These are phyloP conservation scores for Daldinia sp. DNA, from an alignment of 2,329 filamentous ascomycete species.

Conservation along the genomic window DNA sequence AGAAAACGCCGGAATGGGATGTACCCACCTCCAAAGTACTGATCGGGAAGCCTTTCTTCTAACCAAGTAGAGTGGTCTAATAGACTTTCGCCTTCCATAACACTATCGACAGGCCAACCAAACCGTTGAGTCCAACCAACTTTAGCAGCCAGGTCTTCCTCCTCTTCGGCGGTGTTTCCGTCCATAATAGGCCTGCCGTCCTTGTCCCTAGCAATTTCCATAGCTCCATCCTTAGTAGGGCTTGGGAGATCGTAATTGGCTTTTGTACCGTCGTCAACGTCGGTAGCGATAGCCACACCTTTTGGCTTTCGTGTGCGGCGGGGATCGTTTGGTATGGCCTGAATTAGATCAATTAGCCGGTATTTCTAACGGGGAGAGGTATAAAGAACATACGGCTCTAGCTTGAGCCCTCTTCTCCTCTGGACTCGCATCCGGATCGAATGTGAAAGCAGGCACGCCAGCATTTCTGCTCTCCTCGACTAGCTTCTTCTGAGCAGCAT, in stretches of 20 bases:
- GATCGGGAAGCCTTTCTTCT: conserved; percentile 86
- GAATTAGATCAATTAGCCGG: conserved; percentile 8
- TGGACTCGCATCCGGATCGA: conserved; percentile 85
- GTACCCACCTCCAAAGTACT: conserved; percentile 83
- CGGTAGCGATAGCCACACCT: conserved; percentile 79
- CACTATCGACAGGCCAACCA: conserved; percentile 73
- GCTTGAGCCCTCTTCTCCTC: conserved; percentile 88
- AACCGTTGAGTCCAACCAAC: conserved; percentile 93
- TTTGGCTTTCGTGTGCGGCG: conserved; percentile 71
- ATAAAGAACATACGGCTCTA: conserved; percentile 71
- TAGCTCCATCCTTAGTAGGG: conserved; percentile 76
- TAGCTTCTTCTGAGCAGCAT: conserved; percentile 78
- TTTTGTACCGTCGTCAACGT: conserved; percentile 78
- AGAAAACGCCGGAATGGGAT: conserved; percentile 23
- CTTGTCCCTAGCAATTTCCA: conserved; percentile 65
- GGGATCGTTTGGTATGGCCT: conserved; percentile 75
- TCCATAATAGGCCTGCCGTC: conserved; percentile 62
- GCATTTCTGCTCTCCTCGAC: conserved; percentile 82
- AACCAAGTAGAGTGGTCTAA: conserved; percentile 90
- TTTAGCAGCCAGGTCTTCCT: conserved; percentile 64
- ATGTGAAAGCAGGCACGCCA: conserved; percentile 83
- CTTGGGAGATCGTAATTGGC: conserved; percentile 82
- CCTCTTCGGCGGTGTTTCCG: conserved; percentile 65
- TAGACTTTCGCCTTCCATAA: conserved; percentile 73
- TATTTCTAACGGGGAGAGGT: conserved; percentile 16